Evolutionary conservation across 768 basidiomycete species (phyloP).

Genomic region (Psilocybe subaeruginosa): DNA sequence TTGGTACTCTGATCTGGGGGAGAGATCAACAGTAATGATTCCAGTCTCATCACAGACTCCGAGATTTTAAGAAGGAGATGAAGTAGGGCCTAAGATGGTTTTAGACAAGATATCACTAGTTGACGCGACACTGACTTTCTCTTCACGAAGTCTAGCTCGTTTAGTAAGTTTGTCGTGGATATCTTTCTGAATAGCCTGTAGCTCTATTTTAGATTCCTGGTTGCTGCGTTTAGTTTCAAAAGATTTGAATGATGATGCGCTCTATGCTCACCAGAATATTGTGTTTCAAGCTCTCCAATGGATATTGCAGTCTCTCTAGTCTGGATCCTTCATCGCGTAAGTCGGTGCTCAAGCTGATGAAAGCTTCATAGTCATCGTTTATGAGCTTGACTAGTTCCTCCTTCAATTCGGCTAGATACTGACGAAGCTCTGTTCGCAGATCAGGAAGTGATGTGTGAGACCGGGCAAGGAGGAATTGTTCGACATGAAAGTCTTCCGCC

Average conservation of each 20-base stretch:
- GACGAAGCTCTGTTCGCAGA: constrained; percentile 82
- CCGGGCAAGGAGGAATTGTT: constrained; percentile 86
- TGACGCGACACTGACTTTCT: constrained; percentile 60
- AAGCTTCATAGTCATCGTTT: constrained; percentile 98
- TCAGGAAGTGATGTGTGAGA: constrained; percentile 86
- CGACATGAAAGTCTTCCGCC: constrained; percentile 73
- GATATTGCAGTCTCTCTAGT: constrained; percentile 66
- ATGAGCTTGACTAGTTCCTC: constrained; percentile 95
- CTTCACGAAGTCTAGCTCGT: constrained; percentile 78
- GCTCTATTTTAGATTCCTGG: constrained; percentile 64
- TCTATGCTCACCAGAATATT: constrained; percentile 66
- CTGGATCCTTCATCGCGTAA: constrained; percentile 82
- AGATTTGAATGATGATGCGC: neutral
- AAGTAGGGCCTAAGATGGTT: constrained; percentile 64
- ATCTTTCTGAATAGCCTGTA: constrained; percentile 69
- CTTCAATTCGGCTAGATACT: constrained; percentile 82
- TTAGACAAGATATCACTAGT: neutral
- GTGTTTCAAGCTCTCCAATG: constrained; percentile 61
- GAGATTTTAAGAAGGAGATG: constrained; percentile 91
- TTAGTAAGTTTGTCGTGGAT: constrained; percentile 80
- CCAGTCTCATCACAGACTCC: constrained; percentile 87
- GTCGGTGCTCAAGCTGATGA: constrained; percentile 94
- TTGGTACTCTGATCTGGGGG: constrained; percentile 48
- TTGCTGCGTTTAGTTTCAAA: neutral
- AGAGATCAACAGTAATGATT: constrained; percentile 78